phyloP scores from a whole-genome alignment of 805 yeast species.

The Yamadazyma sp. region DNA sequence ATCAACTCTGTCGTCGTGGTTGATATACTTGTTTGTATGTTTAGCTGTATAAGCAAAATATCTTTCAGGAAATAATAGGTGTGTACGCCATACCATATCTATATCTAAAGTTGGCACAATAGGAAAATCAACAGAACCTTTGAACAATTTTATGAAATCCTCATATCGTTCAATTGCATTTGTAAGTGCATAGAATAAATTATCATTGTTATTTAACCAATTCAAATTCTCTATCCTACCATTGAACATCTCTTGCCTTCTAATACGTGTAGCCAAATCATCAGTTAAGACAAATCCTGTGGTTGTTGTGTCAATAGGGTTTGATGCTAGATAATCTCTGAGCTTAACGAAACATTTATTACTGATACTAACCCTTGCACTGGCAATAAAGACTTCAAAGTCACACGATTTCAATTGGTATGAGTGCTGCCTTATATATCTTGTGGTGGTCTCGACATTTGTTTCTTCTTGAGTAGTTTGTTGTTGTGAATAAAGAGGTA shows the following conservation, averaged over 20 bases:
- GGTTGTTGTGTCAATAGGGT: conserved; percentile 8
- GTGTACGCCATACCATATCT: conserved; percentile 28
- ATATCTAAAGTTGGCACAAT: conserved; percentile 25
- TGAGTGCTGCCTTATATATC: too few species aligned
- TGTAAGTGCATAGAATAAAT: too few species aligned
- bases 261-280: conserved; percentile 23
- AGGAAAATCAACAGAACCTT: conserved; percentile 1
- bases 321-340: conserved; percentile 1
- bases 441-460: too few species aligned
- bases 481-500: too few species aligned
- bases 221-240: conserved; percentile 17
- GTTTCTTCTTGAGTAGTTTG: too few species aligned
- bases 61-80: conserved; percentile 12
- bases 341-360: conserved; percentile 3
- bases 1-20: conserved; percentile 25
- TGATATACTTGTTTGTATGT: conserved; percentile 4
- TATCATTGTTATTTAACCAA: conserved; percentile 18
- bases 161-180: conserved; percentile 17
- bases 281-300: conserved; percentile 10
- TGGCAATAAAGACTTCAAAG: too few species aligned
- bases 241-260: conserved; percentile 21
- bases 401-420: too few species aligned
- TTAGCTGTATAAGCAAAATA: conserved; percentile 4
- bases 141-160: conserved; percentile 14
- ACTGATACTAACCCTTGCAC: too few species aligned